Conservation (phyloP, 148 eudicot species). For the Arbutus unedo region DNA sequence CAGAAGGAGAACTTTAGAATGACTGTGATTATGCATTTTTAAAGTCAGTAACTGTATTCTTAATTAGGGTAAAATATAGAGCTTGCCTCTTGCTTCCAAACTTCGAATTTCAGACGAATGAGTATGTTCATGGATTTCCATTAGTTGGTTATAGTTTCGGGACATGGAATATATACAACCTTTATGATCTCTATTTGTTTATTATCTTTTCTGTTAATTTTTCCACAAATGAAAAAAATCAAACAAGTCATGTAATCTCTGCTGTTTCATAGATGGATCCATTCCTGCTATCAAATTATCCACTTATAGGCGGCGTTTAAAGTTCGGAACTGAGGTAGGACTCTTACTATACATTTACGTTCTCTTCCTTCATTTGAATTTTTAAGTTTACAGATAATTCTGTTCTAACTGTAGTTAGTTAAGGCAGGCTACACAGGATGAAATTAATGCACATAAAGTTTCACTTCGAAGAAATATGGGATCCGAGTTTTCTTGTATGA, state of each 20-base stretch:
- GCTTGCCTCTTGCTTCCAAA: not conserved
- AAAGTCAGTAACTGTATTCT: not conserved
- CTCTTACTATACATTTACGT: not conserved
- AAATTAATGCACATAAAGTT: conserved; percentile 34
- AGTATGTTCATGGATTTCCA: not conserved
- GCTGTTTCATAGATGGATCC: conserved; percentile 62
- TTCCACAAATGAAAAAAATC: not conserved
- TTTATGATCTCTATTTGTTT: not conserved
- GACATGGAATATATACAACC: not conserved
- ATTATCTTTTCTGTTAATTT: not conserved
- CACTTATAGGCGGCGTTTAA: conserved; percentile 75
- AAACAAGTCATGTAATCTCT: not conserved
- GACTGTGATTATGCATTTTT: not conserved
- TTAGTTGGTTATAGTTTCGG: conserved; percentile 3
- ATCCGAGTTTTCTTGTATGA: conserved; percentile 86
- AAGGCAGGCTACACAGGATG: conserved; percentile 59
- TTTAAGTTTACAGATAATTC: not conserved
- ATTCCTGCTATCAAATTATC: conserved; percentile 86
- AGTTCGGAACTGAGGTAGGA: conserved; percentile 55
- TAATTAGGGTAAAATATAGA: not conserved
- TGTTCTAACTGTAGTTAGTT: conserved; percentile 5
- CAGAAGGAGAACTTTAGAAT: not conserved
- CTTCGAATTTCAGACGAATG: not conserved
- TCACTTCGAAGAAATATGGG: conserved; percentile 81
- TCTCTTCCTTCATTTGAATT: not conserved